phyloP scores from a whole-genome alignment of 768 basidiomycete species.

The Tulasnella sp. region DNA sequence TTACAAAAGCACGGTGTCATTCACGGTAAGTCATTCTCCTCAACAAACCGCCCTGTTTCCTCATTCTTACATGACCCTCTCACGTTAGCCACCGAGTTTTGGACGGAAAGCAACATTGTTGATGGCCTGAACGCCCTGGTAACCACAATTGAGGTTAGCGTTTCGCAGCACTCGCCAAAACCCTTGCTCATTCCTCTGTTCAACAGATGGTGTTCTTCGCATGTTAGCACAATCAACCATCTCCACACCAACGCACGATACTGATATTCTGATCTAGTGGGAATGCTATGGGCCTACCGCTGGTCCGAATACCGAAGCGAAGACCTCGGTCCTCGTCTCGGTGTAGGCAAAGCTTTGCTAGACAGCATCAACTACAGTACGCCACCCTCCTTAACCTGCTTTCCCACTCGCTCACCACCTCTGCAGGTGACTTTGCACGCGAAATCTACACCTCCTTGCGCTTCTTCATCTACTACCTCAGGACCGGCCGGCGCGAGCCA shows the following conservation, averaged over 20 bases:
- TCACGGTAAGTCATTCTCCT: conserved; percentile 32
- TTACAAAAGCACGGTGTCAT: conserved; percentile 55
- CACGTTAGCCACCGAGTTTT: conserved; percentile 52
- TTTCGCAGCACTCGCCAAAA: neutral
- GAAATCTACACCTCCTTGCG: conserved; percentile 54
- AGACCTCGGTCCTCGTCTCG: conserved; percentile 27
- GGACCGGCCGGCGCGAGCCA: conserved; percentile 27
- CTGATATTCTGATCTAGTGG: neutral
- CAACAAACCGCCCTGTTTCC: neutral
- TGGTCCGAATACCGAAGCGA: conserved; percentile 45
- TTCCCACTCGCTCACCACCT: conserved; percentile 13
- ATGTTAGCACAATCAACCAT: neutral
- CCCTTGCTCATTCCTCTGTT: neutral
- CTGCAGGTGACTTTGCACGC: conserved; percentile 45
- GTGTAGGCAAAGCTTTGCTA: conserved; percentile 58
- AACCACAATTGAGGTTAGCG: conserved; percentile 65
- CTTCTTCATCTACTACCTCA: conserved; percentile 44
- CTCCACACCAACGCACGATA: neutral
- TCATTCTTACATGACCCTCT: neutral
- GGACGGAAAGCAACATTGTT: conserved; percentile 75
- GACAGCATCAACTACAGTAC: conserved; percentile 43
- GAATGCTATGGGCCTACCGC: conserved; percentile 80
- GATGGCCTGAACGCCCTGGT: conserved; percentile 73
- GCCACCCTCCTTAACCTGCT: conserved; percentile 19
- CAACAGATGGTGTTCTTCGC: conserved; percentile 74